A percentile compares a stretch with the other conserved stretches of the same genome.
These are phyloP conservation scores for Orbilia quercus DNA, from an alignment of 2,329 filamentous ascomycete genomes.

Conservation along the genomic window DNA sequence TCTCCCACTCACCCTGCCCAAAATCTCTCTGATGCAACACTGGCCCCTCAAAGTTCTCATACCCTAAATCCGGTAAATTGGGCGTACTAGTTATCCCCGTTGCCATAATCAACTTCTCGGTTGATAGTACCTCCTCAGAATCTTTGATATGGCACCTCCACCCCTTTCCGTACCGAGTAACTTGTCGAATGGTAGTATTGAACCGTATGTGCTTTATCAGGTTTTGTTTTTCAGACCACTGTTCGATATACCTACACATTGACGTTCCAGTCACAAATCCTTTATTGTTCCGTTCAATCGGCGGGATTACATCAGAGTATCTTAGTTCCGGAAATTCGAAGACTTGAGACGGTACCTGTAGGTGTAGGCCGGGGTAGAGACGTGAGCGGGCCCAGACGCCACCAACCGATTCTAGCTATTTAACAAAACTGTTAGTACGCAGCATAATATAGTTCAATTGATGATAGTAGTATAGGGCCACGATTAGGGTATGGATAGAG, in stretches of 20 bases:
- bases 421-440: not conserved
- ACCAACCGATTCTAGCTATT: slow-evolving; percentile 61
- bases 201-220: slow-evolving; percentile 67
- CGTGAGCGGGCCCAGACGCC: slow-evolving; percentile 65
- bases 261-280: slow-evolving; percentile 71
- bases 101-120: slow-evolving; percentile 70
- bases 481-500: no score
- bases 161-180: slow-evolving; percentile 62
- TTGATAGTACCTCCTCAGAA: slow-evolving; percentile 57
- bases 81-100: slow-evolving; percentile 72
- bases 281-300: slow-evolving; percentile 65
- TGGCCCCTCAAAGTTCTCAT: slow-evolving; percentile 67
- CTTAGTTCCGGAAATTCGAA: slow-evolving; percentile 63
- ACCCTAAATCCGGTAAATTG: slow-evolving; percentile 67
- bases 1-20: slow-evolving; percentile 62
- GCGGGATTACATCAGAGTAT: slow-evolving; percentile 45
- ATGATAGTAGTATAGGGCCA: no score
- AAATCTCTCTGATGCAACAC: slow-evolving; percentile 71
- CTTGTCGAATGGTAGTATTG: slow-evolving; percentile 63
- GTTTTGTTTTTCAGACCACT: slow-evolving; percentile 69
- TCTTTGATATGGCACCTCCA: slow-evolving; percentile 49
- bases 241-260: slow-evolving; percentile 70
- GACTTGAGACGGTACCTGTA: slow-evolving; percentile 64
- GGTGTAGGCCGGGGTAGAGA: slow-evolving; percentile 64
- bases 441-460: no score